Evolutionary conservation across 192 early-diverging fungal genomes (phyloP).

Genomic region (Dissophora globulifera): DNA sequence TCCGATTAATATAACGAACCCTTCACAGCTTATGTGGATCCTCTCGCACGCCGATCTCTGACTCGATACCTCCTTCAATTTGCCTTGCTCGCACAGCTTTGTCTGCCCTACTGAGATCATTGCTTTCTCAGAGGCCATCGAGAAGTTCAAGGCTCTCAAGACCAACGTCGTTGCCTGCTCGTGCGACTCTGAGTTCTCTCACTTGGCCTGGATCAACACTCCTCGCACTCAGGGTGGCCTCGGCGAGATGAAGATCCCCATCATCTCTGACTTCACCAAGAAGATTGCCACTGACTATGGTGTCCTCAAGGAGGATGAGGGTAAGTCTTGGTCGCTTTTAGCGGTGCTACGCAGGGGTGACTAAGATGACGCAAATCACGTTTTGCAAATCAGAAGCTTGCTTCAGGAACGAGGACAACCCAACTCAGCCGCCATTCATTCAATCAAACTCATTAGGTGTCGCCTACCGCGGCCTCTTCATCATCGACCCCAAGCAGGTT

Average conservation of each 20-base stretch:
- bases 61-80: not conserved
- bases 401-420: too few species aligned
- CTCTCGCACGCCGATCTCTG: not conserved
- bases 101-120: constrained; percentile 96
- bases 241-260: constrained; percentile 91
- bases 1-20: too few species aligned
- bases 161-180: constrained; percentile 80
- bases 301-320: constrained; percentile 82
- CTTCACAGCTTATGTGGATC: too few species aligned
- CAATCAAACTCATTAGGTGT: constrained; percentile 53
- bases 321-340: too few species aligned
- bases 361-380: too few species aligned
- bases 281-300: constrained; percentile 89
- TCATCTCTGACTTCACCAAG: constrained; percentile 90
- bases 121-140: constrained; percentile 86
- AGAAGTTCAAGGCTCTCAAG: constrained; percentile 83
- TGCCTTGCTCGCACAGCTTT: constrained; percentile 50
- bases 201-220: constrained; percentile 90
- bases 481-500: constrained; percentile 91
- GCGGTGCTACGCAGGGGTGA: too few species aligned
- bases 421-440: too few species aligned
- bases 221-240: constrained; percentile 90
- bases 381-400: too few species aligned
- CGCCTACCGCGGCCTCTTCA: constrained; percentile 88
- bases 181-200: constrained; percentile 83